Evolutionary conservation across 805 yeast genomes (phyloP).

Genomic region (Saccharomyces jurei): DNA sequence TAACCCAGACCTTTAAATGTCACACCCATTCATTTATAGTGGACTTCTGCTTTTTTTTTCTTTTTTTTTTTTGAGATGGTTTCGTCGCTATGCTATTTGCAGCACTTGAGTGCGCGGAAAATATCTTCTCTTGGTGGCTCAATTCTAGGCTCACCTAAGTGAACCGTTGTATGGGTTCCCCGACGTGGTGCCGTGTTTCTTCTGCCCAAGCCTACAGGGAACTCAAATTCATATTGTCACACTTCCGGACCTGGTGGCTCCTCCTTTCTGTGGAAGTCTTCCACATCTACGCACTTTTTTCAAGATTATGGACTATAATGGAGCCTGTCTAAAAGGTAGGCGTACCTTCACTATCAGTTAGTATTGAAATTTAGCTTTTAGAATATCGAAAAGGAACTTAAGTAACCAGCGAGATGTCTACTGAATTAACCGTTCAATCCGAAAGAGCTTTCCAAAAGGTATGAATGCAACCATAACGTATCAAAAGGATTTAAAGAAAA

Average conservation of each 20-base stretch:
- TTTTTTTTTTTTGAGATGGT: too few relatives aligned
- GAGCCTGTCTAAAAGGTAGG: background rate
- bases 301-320: background rate
- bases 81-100: background rate
- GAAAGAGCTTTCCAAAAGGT: slow-evolving; percentile 99
- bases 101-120: background rate
- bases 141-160: background rate
- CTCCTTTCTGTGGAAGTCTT: background rate
- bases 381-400: slow-evolving; percentile 1
- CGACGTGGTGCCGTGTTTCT: background rate
- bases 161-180: background rate
- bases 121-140: background rate
- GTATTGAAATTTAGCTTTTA: background rate
- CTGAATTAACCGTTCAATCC: slow-evolving; percentile 99
- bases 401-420: slow-evolving; percentile 69
- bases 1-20: background rate
- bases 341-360: background rate
- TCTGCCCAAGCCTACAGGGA: background rate
- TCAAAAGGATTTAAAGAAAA: background rate
- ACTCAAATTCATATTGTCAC: background rate
- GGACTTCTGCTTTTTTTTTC: too few relatives aligned
- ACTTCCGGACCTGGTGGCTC: background rate
- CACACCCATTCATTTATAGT: background rate
- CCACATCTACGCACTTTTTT: background rate
- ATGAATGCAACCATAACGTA: slow-evolving; percentile 32